Base-by-base conservation (phyloP, 371 early-diverging fungal species). In the Zancudomyces culisetae region DNA sequence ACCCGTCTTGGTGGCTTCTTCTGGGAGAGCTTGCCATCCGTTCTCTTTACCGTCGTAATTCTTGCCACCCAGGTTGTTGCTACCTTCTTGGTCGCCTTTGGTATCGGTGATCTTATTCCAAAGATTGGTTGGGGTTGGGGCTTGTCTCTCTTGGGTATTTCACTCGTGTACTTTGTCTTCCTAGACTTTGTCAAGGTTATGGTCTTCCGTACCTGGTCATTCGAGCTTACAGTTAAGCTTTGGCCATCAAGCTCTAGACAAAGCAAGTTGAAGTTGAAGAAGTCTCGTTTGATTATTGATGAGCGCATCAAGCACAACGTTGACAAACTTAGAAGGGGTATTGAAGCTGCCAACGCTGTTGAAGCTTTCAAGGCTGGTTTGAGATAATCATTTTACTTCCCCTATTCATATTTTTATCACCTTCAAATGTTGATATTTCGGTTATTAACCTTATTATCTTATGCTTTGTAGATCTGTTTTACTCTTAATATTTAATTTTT, bases 41-140 rank as follows among this genome's bases (percentile, higher is more conserved):
- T 72, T 70, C 63, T 73, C 27, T 92, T 92, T 63, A 78, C 82
- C 0, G 55, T 72, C 1, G 87, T 85, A 47, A 81, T 92, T 47
- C 72, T 84, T 54, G 90, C 84, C 28, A 92, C 90, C 6, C 93
- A 92, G 69, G 72, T 90, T 43, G 71, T 92, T 71, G 93, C 93
- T 49, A 72, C 85, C 66, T 65, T 90, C 57, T 81, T 90, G 58
- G 81, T 87, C 29, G 76, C 87, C 47, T 81, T 80, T 64, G 89
- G 87, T 30, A 59, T 76, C 50, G 64, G 62, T 49, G 66, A 65
- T 70, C 65, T 62, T 59, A 77, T 65, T 54, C 71, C 62, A 2
- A 61, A 71, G 42, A 69, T 80, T 30, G 70, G 79, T 45, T 62
- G 62, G 56, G 60, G 68, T 53, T 67, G 74, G 77, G 82, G 82